Base-by-base conservation (phyloP, 768 basidiomycete species). In the Pholiota conissans region DNA sequence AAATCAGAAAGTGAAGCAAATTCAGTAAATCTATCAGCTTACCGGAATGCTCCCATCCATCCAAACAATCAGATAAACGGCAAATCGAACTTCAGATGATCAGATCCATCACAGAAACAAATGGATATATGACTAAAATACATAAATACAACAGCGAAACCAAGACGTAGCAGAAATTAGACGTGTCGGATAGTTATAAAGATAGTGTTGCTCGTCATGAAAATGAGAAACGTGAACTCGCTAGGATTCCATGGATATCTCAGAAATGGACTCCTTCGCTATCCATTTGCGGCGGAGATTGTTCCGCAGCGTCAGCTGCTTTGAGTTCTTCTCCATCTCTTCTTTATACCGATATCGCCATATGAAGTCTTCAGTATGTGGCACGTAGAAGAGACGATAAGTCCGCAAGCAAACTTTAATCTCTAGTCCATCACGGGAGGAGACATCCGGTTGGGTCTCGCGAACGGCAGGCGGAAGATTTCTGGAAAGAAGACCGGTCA, bases 401-500 rank as follows among this genome's bases (percentile, higher is more conserved):
- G 88, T 91, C 57, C 86, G 80, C 32, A 93, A 80, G 71, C 95
- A 96, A 56, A 97, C 83, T 60, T 89, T 89, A 68, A 92, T 90
- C 70, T 93, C 90, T 16, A 95, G 79, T 3, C 81, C 81, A 29
- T 88, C 87, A 34, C 68, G 77, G 0, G 84, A 78, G 27, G 79
- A 63, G 22, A 83, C 73, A 39, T 83, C 75, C 0, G 80, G 81
- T 9, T 71, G 71, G 3, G 67, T 62, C 10, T 76, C 72, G 16
- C 72, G 71, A 10, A 75, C 64, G 39, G 69, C 63, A 6, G 64
- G 60, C 52, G 74, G 72, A 57, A 78, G 65, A 62, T 77, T 80
- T 67, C 82, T 83, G 52, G 10, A 45, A 13, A 35, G 46, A 50
- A 56, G 54, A 58, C 29, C 52, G 26, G 29, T 5, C 5, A 34